Evolutionary conservation across 75 land plant genomes (phyloP).

Genomic region (Selaginella tamariscina): DNA sequence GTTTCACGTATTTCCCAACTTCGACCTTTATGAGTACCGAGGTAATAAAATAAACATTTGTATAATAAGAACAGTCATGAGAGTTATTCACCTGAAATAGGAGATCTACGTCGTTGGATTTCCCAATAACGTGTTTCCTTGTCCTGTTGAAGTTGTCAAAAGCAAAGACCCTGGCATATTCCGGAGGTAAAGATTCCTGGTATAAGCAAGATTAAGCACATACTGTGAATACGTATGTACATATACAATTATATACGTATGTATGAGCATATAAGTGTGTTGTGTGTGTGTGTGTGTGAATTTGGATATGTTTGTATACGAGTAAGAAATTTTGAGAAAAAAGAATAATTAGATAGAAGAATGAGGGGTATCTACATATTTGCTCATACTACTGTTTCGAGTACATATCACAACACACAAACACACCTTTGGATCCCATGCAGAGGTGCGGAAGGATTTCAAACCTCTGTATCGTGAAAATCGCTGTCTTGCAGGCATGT

Average conservation of each 20-base stretch:
- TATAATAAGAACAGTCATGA: background rate
- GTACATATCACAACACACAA: too few relatives aligned
- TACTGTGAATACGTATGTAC: too few relatives aligned
- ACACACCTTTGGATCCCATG: conserved; percentile 84
- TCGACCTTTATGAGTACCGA: too few relatives aligned
- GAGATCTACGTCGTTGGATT: conserved; percentile 45
- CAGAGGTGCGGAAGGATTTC: conserved; percentile 79
- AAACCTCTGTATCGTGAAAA: conserved; percentile 83
- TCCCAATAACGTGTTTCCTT: conserved; percentile 60
- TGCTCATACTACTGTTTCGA: too few relatives aligned
- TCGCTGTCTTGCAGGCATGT: conserved; percentile 69
- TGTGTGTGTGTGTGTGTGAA: too few relatives aligned
- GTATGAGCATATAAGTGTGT: too few relatives aligned
- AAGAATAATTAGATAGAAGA: too few relatives aligned
- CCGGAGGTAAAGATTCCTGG: conserved; percentile 86
- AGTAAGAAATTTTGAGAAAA: background rate
- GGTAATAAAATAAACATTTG: conserved; percentile 23
- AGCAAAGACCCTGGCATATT: conserved; percentile 77
- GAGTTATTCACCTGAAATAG: too few relatives aligned
- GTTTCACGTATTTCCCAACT: conserved; percentile 45
- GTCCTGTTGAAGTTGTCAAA: conserved; percentile 77
- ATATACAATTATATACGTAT: too few relatives aligned
- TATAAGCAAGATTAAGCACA: background rate
- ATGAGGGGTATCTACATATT: too few relatives aligned
- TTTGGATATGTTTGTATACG: too few relatives aligned